A percentile compares a stretch with the other conserved stretches of the same genome.
Conservation (phyloP, 116 monocot genomes). For the Trichopus zeylanicus region DNA sequence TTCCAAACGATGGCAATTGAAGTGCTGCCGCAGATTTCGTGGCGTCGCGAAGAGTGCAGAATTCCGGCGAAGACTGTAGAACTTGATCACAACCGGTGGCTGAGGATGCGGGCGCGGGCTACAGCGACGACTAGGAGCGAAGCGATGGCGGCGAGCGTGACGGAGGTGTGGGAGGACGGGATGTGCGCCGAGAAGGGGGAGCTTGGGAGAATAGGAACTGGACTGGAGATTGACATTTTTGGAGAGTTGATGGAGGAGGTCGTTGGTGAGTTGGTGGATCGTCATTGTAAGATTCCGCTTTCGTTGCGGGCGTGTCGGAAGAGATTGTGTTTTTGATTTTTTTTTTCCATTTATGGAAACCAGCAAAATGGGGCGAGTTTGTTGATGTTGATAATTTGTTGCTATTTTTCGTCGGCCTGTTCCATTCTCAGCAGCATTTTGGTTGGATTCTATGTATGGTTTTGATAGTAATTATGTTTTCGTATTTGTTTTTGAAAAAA, state of each 20-base stretch:
- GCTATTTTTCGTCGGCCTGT: too few relatives aligned
- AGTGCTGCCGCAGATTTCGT: too few relatives aligned
- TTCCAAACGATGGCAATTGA: too few relatives aligned
- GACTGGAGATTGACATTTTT: conserved; percentile 39
- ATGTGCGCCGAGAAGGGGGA: conserved; percentile 37
- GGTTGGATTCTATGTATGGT: too few relatives aligned
- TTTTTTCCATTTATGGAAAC: too few relatives aligned
- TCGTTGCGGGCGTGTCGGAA: conserved; percentile 29
- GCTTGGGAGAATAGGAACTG: conserved; percentile 31
- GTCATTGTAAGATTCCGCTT: background rate
- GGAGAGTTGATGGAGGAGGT: conserved; percentile 53
- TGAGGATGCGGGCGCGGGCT: background rate
- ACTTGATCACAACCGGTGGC: background rate
- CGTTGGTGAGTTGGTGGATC: conserved; percentile 34
- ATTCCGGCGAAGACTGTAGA: too few relatives aligned
- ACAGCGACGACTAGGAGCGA: conserved; percentile 15
- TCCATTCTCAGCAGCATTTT: too few relatives aligned
- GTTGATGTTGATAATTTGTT: too few relatives aligned
- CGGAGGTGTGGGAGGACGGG: conserved; percentile 44
- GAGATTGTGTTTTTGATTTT: conserved; percentile 44
- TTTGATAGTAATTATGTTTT: too few relatives aligned
- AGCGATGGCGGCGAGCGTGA: conserved; percentile 45
- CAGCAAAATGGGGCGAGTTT: too few relatives aligned
- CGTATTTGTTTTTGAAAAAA: too few relatives aligned
- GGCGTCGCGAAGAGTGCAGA: too few relatives aligned